Evolutionary conservation across 192 early-diverging fungal genomes (phyloP).

Genomic region (Coemansia sp.): DNA sequence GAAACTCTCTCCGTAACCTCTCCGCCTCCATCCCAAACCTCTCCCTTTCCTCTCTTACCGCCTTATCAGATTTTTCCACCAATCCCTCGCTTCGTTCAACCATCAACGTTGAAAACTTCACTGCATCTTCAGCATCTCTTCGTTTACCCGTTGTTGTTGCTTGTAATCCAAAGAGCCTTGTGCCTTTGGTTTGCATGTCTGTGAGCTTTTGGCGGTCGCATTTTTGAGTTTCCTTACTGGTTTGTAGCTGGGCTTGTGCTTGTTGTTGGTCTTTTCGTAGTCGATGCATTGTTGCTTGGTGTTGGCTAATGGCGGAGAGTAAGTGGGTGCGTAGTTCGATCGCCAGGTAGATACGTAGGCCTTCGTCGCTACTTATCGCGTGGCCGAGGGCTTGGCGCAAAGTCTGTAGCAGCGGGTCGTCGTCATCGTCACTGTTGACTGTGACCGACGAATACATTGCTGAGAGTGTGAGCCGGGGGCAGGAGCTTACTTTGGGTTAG

Average conservation of each 20-base stretch:
- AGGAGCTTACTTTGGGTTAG: no score
- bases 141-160: background rate
- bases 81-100: background rate
- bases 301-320: background rate
- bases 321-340: conserved; percentile 6
- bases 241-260: background rate
- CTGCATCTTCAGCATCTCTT: background rate
- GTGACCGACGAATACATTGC: background rate
- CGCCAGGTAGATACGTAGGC: background rate
- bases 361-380: conserved; percentile 1
- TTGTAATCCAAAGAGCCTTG: background rate
- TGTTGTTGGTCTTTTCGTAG: background rate
- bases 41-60: background rate
- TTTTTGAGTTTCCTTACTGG: background rate
- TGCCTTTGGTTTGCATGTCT: background rate
- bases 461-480: no score
- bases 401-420: conserved; percentile 2
- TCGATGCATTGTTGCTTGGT: background rate
- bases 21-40: background rate
- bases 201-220: background rate
- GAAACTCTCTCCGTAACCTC: background rate
- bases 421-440: background rate
- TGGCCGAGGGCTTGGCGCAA: background rate
- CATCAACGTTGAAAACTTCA: conserved; percentile 9
- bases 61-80: background rate